These are phyloP conservation scores for Kodamaea restingae DNA, from an alignment of 805 yeast species.

Conservation along the genomic window DNA sequence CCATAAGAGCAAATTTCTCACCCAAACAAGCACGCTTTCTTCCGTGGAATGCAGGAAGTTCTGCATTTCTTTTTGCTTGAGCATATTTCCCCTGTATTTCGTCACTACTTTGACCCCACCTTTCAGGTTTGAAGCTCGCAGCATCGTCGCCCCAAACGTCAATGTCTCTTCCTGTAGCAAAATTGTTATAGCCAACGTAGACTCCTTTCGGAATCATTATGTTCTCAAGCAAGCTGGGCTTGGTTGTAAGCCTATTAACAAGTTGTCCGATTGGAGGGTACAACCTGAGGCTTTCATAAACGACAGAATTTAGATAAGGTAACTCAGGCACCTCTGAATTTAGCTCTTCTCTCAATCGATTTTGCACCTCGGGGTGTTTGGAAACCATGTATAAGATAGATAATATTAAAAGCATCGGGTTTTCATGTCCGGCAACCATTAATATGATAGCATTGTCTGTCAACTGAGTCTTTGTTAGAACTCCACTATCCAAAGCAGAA, in stretches of 20 bases:
- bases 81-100: slow-evolving; percentile 39
- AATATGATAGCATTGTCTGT: slow-evolving; percentile 52
- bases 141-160: slow-evolving; percentile 44
- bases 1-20: slow-evolving; percentile 51
- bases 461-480: slow-evolving; percentile 43
- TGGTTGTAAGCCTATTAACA: slow-evolving; percentile 46
- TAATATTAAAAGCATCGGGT: slow-evolving; percentile 50
- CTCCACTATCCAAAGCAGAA: slow-evolving; percentile 33
- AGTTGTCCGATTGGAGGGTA: slow-evolving; percentile 57
- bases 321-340: slow-evolving; percentile 1
- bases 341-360: slow-evolving; percentile 21
- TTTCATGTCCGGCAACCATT: slow-evolving; percentile 62
- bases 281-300: slow-evolving; percentile 47
- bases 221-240: slow-evolving; percentile 36
- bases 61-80: slow-evolving; percentile 41
- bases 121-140: slow-evolving; percentile 40
- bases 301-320: slow-evolving; percentile 30
- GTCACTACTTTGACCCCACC: slow-evolving; percentile 48
- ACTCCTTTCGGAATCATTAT: slow-evolving; percentile 46
- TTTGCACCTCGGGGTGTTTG: slow-evolving; percentile 36
- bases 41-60: slow-evolving; percentile 55
- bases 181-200: slow-evolving; percentile 55
- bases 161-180: slow-evolving; percentile 45
- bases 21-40: slow-evolving; percentile 59
- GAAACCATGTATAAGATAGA: slow-evolving; percentile 46